These are phyloP conservation scores for Lachancea cidri DNA, from an alignment of 805 yeast genomes.

Conservation along the genomic window DNA sequence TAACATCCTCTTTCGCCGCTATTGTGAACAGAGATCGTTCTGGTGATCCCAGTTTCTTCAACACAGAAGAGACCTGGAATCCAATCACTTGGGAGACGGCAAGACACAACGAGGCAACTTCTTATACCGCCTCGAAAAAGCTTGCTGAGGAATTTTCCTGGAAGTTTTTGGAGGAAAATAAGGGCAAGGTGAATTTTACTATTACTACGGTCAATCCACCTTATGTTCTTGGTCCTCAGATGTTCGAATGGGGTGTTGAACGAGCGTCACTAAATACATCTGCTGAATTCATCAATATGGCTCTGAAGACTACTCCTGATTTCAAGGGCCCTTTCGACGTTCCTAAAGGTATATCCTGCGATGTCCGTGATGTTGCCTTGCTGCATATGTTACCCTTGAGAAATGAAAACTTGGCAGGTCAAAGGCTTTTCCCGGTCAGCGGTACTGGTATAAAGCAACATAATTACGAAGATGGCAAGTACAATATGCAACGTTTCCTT, in stretches of 20 bases:
- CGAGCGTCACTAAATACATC: slow-evolving; percentile 40
- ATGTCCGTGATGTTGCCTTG: slow-evolving; percentile 59
- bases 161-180: slow-evolving; percentile 39
- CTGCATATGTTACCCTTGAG: slow-evolving; percentile 51
- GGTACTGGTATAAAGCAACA: slow-evolving; percentile 22
- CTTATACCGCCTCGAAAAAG: slow-evolving; percentile 55
- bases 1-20: slow-evolving; percentile 51
- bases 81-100: slow-evolving; percentile 48
- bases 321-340: slow-evolving; percentile 13
- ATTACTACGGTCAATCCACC: slow-evolving; percentile 50
- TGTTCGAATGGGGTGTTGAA: slow-evolving; percentile 39
- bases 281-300: slow-evolving; percentile 33
- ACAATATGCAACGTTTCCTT: slow-evolving; percentile 26
- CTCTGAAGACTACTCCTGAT: slow-evolving; percentile 26
- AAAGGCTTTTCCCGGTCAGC: slow-evolving; percentile 31
- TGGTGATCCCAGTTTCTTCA: slow-evolving; percentile 32
- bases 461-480: slow-evolving; percentile 20
- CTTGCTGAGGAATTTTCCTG: slow-evolving; percentile 60
- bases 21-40: slow-evolving; percentile 35
- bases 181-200: slow-evolving; percentile 36
- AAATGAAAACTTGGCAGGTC: slow-evolving; percentile 30
- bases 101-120: slow-evolving; percentile 33
- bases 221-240: slow-evolving; percentile 58
- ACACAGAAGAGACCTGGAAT: slow-evolving; percentile 49
- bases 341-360: slow-evolving; percentile 36